Conservation (phyloP, 352 stramenopile genomes). For the Pythium plurisporium region DNA sequence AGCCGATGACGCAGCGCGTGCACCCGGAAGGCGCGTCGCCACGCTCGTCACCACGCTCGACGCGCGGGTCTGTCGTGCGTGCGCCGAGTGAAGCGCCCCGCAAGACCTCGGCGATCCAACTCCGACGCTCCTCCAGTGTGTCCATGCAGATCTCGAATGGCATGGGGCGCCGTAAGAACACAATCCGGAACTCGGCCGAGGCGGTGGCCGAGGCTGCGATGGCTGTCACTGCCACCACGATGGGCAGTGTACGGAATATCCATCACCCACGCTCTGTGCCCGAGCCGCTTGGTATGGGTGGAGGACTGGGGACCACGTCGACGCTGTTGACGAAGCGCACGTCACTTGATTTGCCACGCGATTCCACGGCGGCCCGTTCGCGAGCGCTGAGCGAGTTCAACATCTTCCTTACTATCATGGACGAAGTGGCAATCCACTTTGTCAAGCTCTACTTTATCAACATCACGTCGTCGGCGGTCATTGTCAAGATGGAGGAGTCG, state of each 20-base stretch:
- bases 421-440: slow-evolving; percentile 76
- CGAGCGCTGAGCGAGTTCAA: slow-evolving; percentile 69
- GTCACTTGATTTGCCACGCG: slow-evolving; percentile 35
- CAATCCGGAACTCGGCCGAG: slow-evolving; percentile 18
- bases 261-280: slow-evolving; percentile 30
- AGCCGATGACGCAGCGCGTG: slow-evolving; percentile 2
- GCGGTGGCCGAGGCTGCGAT: slow-evolving; percentile 20
- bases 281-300: slow-evolving; percentile 16
- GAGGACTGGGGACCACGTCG: slow-evolving; percentile 17
- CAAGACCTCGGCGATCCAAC: slow-evolving; percentile 31
- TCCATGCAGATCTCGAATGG: slow-evolving; percentile 30
- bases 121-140: slow-evolving; percentile 39
- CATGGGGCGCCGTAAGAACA: slow-evolving; percentile 20
- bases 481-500: slow-evolving; percentile 72
- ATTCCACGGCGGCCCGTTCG: slow-evolving; percentile 46
- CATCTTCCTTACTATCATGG: slow-evolving; percentile 77
- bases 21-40: neutral
- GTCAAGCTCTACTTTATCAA: slow-evolving; percentile 82
- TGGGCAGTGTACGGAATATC: slow-evolving; percentile 24
- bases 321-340: slow-evolving; percentile 15
- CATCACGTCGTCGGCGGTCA: slow-evolving; percentile 59
- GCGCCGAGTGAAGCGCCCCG: slow-evolving; percentile 1
- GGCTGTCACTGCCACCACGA: slow-evolving; percentile 20
- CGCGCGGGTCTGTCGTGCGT: neutral
- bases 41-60: too few relatives aligned